These are phyloP conservation scores for Trametes maxima DNA, from an alignment of 768 basidiomycete species.

Conservation along the genomic window DNA sequence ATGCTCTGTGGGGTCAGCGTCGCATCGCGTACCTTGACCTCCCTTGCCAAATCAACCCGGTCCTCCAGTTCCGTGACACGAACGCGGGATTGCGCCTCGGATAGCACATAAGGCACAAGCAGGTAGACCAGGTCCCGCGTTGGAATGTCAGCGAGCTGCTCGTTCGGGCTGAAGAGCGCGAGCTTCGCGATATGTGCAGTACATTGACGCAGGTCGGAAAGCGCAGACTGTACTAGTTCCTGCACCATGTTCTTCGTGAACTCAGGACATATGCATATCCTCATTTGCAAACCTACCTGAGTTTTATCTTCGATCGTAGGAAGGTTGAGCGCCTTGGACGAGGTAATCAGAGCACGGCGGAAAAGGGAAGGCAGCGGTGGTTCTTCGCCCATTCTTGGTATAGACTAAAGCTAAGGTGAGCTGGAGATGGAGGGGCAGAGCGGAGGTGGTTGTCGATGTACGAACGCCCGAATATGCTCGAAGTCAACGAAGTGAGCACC, in stretches of 20 bases:
- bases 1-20: not conserved
- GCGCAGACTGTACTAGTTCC: slow-evolving; percentile 59
- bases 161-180: slow-evolving; percentile 82
- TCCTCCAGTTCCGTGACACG: slow-evolving; percentile 57
- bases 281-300: slow-evolving; percentile 37
- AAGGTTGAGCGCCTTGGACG: slow-evolving; percentile 41
- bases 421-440: not conserved
- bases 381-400: slow-evolving; percentile 21
- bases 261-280: not conserved
- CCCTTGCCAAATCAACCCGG: slow-evolving; percentile 58
- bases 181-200: slow-evolving; percentile 57
- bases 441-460: too few species aligned
- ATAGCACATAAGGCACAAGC: slow-evolving; percentile 65
- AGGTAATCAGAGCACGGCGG: slow-evolving; percentile 40
- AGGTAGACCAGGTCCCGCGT: slow-evolving; percentile 78
- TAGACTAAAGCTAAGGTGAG: not conserved
- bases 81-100: slow-evolving; percentile 66
- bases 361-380: slow-evolving; percentile 44
- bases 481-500: too few species aligned
- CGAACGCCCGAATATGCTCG: slow-evolving; percentile 7
- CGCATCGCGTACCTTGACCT: slow-evolving; percentile 53
- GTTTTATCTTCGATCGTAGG: slow-evolving; percentile 48
- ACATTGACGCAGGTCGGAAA: slow-evolving; percentile 58
- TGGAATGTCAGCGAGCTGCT: slow-evolving; percentile 78
- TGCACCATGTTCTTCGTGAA: slow-evolving; percentile 30